phyloP scores from a whole-genome alignment of 164 flowering plant genomes.

The Magnolia changhungtana region DNA sequence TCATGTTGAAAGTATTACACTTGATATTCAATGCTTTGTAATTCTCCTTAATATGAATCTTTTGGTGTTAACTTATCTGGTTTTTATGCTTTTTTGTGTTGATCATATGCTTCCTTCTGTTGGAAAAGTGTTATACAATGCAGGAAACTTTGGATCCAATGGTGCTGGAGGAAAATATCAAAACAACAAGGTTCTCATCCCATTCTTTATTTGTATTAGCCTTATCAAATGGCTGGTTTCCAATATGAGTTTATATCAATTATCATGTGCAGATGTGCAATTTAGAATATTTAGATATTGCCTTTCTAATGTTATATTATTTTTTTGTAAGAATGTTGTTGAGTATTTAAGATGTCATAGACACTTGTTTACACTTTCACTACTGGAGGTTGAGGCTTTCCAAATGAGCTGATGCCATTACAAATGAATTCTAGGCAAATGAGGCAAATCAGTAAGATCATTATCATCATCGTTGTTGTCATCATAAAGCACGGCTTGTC shows the following conservation, averaged over 20 bases:
- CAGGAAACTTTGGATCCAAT: constrained; percentile 57
- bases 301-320: not conserved
- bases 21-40: constrained; percentile 20
- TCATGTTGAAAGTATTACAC: not conserved
- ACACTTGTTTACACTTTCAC: no score
- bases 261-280: not conserved
- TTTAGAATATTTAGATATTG: not conserved
- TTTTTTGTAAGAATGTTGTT: not conserved
- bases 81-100: constrained; percentile 52
- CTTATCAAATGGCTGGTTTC: not conserved
- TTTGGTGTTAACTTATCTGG: constrained; percentile 51
- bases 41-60: constrained; percentile 27
- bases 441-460: no score
- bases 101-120: constrained; percentile 45
- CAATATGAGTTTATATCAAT: not conserved
- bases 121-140: constrained; percentile 53
- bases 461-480: no score
- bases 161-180: constrained; percentile 58
- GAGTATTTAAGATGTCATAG: not conserved
- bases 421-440: no score
- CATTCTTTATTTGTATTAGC: constrained; percentile 2
- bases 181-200: constrained; percentile 60
- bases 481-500: no score
- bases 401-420: no score
- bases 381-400: no score